Conservation (phyloP, 164 flowering plant species). For the Chimonanthus salicifolius region DNA sequence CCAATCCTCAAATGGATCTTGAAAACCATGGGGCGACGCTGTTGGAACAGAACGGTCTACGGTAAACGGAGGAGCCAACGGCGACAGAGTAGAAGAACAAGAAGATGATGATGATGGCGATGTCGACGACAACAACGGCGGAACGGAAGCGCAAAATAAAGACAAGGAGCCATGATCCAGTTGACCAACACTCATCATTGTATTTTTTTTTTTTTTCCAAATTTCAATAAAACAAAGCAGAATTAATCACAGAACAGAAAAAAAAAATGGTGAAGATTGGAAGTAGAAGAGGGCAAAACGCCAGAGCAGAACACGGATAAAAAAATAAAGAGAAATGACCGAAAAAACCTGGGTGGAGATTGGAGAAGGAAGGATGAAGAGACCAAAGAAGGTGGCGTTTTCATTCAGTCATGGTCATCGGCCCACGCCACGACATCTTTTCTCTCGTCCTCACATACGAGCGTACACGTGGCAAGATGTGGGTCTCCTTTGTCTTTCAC, state of each 20-base stretch:
- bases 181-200: neutral
- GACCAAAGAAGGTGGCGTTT: no score
- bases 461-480: no score
- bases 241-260: neutral
- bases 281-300: neutral
- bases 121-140: constrained; percentile 35
- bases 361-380: no score
- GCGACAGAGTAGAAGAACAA: constrained; percentile 34
- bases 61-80: constrained; percentile 6
- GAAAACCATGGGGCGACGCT: neutral
- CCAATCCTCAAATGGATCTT: neutral
- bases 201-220: no score
- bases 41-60: neutral
- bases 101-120: constrained; percentile 34
- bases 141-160: constrained; percentile 53
- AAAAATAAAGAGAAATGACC: neutral
- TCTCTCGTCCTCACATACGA: no score
- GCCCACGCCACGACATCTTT: no score
- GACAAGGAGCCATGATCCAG: constrained; percentile 17
- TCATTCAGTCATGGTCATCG: no score
- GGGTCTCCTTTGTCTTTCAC: no score
- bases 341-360: neutral
- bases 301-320: neutral
- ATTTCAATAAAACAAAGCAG: neutral
- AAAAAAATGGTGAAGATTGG: neutral